Evolutionary conservation across 768 basidiomycete species (phyloP).

Genomic region (Rhodotorula paludigena): DNA sequence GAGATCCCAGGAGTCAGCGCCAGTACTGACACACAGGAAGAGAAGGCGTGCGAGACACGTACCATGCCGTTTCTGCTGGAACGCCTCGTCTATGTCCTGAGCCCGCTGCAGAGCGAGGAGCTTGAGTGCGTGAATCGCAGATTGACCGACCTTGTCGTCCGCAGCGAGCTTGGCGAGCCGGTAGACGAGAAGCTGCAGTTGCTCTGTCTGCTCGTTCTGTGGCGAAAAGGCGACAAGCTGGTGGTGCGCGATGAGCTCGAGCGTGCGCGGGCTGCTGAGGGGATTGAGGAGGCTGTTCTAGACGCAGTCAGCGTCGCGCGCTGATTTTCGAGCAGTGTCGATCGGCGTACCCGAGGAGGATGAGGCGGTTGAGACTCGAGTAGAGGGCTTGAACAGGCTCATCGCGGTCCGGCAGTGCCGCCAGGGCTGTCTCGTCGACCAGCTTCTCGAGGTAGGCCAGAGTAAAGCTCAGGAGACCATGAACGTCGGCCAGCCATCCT

Average conservation of each 20-base stretch:
- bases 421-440: slow-evolving; percentile 10
- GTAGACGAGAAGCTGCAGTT: background rate
- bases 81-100: background rate
- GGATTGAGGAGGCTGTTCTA: background rate
- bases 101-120: slow-evolving; percentile 7
- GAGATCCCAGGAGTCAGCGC: no score
- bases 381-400: background rate
- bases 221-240: slow-evolving; percentile 9
- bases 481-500: slow-evolving; percentile 12
- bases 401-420: background rate
- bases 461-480: background rate
- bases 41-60: background rate
- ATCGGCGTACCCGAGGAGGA: slow-evolving; percentile 1
- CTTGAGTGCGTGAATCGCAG: background rate
- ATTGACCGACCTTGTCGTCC: no score
- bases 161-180: background rate
- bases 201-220: background rate
- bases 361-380: background rate
- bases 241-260: slow-evolving; percentile 2
- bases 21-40: no score
- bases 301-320: background rate
- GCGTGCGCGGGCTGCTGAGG: background rate
- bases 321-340: fast-evolving
- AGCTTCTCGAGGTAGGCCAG: slow-evolving; percentile 10
- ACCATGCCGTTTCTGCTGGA: background rate